Percentiles rank a stretch among this genome's conserved stretches.
Evolutionary conservation across 352 stramenopile genomes (phyloP).

Genomic region (Aphanomyces stellatus): DNA sequence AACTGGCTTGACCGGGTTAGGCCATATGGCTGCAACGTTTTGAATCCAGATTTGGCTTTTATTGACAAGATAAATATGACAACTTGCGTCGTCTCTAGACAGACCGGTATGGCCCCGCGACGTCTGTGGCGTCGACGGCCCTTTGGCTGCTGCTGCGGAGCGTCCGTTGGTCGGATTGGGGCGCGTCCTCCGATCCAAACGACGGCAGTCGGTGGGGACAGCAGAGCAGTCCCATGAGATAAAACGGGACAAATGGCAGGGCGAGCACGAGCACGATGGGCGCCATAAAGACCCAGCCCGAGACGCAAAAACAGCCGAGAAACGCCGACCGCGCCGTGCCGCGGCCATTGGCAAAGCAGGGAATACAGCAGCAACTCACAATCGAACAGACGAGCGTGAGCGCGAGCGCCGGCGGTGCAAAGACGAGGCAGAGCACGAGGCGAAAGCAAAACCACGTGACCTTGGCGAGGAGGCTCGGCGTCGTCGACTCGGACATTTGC

Average conservation of each 20-base stretch:
- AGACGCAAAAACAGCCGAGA: conserved; percentile 52
- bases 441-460: conserved; percentile 19
- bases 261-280: conserved; percentile 32
- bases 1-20: no score
- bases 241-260: conserved; percentile 24
- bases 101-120: background rate
- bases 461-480: background rate
- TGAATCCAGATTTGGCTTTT: no score
- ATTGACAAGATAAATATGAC: background rate
- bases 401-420: conserved; percentile 50
- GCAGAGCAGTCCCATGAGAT: conserved; percentile 22
- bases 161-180: no score
- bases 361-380: conserved; percentile 56
- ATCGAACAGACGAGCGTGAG: conserved; percentile 45
- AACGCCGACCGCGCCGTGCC: conserved; percentile 49
- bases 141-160: background rate
- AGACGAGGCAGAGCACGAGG: conserved; percentile 49
- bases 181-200: no score
- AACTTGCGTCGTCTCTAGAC: background rate
- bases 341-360: conserved; percentile 36
- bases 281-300: conserved; percentile 43
- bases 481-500: conserved; percentile 48
- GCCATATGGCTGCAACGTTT: no score
- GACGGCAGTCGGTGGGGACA: background rate
- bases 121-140: background rate